Base-by-base conservation (phyloP, 2,329 filamentous ascomycete genomes). In the Aaosphaeria pasadenensis region DNA sequence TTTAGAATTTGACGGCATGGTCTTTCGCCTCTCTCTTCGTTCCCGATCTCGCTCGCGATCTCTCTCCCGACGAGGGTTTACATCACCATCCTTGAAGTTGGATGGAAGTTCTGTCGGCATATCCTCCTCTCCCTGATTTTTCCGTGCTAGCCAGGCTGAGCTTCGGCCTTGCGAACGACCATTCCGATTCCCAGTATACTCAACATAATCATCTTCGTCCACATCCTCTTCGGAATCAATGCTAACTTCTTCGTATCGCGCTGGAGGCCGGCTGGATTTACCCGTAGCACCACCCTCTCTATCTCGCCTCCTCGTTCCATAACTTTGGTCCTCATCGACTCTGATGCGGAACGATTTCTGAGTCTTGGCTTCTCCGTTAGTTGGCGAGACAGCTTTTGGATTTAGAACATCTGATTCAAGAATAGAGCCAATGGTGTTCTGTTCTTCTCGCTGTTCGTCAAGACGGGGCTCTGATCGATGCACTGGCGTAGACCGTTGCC, bases 161-260 rank as follows among this genome's bases (percentile, higher is more conserved):
- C 59, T 51, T 32, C 69, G 58, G 30, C 56, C 55, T 28, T 57
- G 57, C 11, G 53, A 39, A 5, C 55, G 60, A 30, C 55, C 54
- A 52, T 49, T 4, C 51, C 49, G 30, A 50, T 53, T 4, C 41
- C 43, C 9, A 7, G 52, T 52, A 42, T 51, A 49, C 11, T 58
- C 55, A 7, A 59, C 56, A 11, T 54, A 47, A 6, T 60, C 57
- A n/a, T 60, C 58, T 3, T 55, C 60, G 5, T 66, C 61, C 4
- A 62, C 55, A 11, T 77, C 74, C 4, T 73, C 70, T 28, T 76
- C 74, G 1, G 72, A 74, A 30, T 72, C 74, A 32, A 77, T 63
- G 9, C 71, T 71, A 17, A 77, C 67, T 45, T 77, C 74, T 56
- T 77, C 75, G 45, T 72, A 77, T 17, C 70, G 53, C 13, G 41